phyloP scores from a whole-genome alignment of 306 rosid species.

The Trichosanthes cucumerina region DNA sequence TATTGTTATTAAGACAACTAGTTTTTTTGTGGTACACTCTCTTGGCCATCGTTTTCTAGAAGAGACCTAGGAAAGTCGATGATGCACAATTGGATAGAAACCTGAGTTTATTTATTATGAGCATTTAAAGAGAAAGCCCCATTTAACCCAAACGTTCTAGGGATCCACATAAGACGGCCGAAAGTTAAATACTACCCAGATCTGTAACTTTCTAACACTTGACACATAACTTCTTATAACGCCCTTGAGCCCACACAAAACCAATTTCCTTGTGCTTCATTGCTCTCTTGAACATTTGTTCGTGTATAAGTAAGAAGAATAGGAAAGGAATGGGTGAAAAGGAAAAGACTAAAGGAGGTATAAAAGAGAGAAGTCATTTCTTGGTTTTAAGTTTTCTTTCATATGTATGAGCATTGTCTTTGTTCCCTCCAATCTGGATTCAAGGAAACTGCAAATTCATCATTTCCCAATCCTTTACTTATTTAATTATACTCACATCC shows the following conservation, averaged over 20 bases:
- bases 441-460: no score
- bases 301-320: background rate
- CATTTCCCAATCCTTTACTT: no score
- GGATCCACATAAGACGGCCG: background rate
- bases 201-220: background rate
- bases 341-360: no score
- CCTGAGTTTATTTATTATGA: background rate
- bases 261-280: background rate
- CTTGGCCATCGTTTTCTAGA: background rate
- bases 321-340: background rate
- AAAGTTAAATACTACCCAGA: background rate
- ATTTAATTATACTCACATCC: no score
- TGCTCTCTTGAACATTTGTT: background rate
- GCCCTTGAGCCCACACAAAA: background rate
- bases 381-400: no score
- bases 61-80: background rate
- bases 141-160: background rate
- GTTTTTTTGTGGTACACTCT: background rate
- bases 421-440: no score
- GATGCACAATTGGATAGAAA: background rate
- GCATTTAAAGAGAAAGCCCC: background rate
- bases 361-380: no score
- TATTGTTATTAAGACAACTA: background rate
- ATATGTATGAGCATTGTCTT: no score
- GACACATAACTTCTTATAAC: background rate